Evolutionary conservation across 768 basidiomycete species (phyloP).

Genomic region (Pholiota microspora): DNA sequence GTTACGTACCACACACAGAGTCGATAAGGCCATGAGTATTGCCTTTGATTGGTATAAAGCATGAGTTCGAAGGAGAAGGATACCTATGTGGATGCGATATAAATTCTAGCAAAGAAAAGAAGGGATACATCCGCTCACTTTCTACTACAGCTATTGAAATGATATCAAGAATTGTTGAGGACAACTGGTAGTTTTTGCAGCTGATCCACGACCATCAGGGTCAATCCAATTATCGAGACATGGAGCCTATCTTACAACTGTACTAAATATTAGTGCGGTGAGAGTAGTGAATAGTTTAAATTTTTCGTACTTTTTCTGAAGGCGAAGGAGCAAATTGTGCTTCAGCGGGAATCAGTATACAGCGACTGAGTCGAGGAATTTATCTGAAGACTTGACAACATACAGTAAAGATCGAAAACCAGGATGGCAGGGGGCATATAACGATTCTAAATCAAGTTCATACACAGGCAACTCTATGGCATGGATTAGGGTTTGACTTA

Average conservation of each 20-base stretch:
- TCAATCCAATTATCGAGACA: background rate
- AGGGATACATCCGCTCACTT: background rate
- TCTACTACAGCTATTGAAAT: background rate
- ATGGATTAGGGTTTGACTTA: background rate
- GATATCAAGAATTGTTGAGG: background rate
- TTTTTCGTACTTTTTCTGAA: background rate
- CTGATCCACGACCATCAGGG: background rate
- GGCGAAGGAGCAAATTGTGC: background rate
- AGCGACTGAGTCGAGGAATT: no score
- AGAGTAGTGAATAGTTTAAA: background rate
- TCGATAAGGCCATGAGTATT: background rate
- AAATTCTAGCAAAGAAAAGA: background rate
- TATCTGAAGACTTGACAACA: no score
- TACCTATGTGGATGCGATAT: background rate
- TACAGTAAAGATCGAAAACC: background rate
- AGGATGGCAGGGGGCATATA: background rate
- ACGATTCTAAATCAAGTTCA: background rate
- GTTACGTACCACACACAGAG: background rate
- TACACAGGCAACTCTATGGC: background rate
- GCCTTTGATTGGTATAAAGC: background rate
- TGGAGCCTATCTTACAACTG: background rate
- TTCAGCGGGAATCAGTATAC: no score
- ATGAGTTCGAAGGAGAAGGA: slow-evolving; percentile 1
- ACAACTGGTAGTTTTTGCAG: slow-evolving; percentile 5
- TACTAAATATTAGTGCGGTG: background rate